A percentile compares a stretch with the other conserved stretches of the same genome.
Conservation (phyloP, 768 basidiomycete species). For the Phlebiopsis gigantea region DNA sequence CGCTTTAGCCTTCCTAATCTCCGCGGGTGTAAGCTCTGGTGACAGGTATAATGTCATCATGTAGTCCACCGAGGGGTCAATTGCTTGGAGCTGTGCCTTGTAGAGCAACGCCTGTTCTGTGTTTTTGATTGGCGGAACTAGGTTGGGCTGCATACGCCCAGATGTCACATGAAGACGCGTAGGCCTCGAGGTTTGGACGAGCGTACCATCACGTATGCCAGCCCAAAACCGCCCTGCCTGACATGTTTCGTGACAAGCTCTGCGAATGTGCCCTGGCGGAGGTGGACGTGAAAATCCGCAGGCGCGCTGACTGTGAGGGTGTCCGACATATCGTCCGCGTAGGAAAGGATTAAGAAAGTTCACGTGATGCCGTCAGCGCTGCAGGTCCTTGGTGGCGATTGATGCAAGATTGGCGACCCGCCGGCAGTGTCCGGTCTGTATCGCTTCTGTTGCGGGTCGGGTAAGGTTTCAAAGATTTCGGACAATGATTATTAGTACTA, state of each 20-base stretch:
- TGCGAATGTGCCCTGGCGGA: constrained; percentile 82
- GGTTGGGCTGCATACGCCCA: constrained; percentile 59
- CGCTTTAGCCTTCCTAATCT: constrained; percentile 80
- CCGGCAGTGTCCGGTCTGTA: too few species aligned
- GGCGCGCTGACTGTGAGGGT: constrained; percentile 54
- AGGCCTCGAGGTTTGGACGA: constrained; percentile 24
- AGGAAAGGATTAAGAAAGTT: not conserved
- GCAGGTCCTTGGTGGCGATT: not conserved
- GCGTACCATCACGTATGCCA: constrained; percentile 95
- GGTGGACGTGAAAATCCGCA: constrained; percentile 95
- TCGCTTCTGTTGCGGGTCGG: too few species aligned
- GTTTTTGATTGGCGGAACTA: constrained; percentile 81
- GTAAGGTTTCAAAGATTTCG: too few species aligned
- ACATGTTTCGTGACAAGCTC: constrained; percentile 88
- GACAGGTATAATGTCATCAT: constrained; percentile 97
- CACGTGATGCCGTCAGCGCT: not conserved
- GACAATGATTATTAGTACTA: too few species aligned
- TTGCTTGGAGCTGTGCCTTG: constrained; percentile 62
- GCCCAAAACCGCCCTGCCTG: constrained; percentile 77
- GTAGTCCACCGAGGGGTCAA: constrained; percentile 79
- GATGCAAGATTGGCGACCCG: too few species aligned
- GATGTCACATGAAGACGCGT: not conserved
- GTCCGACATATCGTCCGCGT: constrained; percentile 1
- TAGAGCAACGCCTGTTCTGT: constrained; percentile 80
- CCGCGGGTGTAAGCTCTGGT: constrained; percentile 82